Conservation (phyloP, 768 basidiomycete genomes). For the Neoboletus magnificus region DNA sequence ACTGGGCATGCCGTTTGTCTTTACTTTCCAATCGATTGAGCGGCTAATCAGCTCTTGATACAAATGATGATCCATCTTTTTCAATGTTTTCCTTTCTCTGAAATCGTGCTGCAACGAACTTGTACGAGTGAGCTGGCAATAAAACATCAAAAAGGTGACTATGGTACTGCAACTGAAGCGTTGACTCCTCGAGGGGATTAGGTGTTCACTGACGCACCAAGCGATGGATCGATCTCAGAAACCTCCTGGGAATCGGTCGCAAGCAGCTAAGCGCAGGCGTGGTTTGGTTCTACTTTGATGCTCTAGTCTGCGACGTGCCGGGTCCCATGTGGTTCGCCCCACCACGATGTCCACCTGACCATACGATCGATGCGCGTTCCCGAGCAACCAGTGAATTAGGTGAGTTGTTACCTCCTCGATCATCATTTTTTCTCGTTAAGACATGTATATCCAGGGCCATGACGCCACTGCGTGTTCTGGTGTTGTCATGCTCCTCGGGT, state of each 20-base stretch:
- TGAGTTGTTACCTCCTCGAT: conserved; percentile 17
- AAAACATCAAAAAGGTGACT: background rate
- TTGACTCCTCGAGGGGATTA: background rate
- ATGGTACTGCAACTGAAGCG: background rate
- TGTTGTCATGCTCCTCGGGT: conserved; percentile 3
- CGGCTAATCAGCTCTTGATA: conserved; percentile 74
- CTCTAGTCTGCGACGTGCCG: background rate
- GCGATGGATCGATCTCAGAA: conserved; percentile 4
- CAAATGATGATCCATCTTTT: conserved; percentile 18
- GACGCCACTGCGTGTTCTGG: conserved; percentile 25
- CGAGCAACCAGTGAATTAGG: conserved; percentile 14
- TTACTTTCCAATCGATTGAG: conserved; percentile 40
- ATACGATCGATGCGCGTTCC: background rate
- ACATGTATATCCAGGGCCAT: conserved; percentile 11
- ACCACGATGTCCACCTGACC: background rate
- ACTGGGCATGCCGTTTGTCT: conserved; percentile 73
- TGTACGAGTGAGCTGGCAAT: conserved; percentile 1
- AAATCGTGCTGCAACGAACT: background rate
- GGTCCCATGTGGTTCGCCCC: background rate
- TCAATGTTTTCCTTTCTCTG: background rate
- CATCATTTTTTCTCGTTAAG: conserved; percentile 8
- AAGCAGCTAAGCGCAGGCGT: background rate
- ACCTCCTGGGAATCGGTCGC: background rate
- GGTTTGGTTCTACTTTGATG: background rate
- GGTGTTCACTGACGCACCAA: conserved; percentile 1